These are phyloP conservation scores for Calonectria multiphialidica DNA, from an alignment of 2,329 filamentous ascomycete genomes.

Conservation along the genomic window DNA sequence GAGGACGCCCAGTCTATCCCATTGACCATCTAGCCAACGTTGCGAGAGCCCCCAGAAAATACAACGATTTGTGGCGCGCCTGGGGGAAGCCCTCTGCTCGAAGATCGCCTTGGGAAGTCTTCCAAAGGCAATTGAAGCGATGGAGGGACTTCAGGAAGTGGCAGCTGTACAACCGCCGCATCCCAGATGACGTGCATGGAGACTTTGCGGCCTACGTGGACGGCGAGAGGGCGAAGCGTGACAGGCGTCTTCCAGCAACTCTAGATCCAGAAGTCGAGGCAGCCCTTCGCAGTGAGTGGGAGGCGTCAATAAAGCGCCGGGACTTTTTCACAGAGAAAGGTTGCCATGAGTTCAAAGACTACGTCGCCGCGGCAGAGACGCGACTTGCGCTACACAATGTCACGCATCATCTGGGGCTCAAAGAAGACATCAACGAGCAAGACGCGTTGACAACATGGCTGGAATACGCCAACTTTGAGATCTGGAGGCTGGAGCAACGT, in stretches of 20 bases:
- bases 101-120: neutral
- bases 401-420: neutral
- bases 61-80: neutral
- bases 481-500: neutral
- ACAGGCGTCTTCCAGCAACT: neutral
- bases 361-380: neutral
- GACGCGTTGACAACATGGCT: neutral
- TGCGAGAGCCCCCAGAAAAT: neutral
- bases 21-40: neutral
- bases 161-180: neutral
- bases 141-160: neutral
- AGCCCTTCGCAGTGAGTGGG: neutral
- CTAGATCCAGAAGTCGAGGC: neutral
- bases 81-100: neutral
- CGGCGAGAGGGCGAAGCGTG: neutral
- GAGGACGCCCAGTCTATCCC: neutral
- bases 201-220: neutral
- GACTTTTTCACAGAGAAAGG: neutral
- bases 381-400: neutral
- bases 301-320: neutral
- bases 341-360: neutral
- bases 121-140: neutral
- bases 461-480: neutral
- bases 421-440: neutral
- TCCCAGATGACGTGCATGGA: neutral